Base-by-base conservation (phyloP, 73 alveolate genomes). In the Paramecium tetraurelia region DNA sequence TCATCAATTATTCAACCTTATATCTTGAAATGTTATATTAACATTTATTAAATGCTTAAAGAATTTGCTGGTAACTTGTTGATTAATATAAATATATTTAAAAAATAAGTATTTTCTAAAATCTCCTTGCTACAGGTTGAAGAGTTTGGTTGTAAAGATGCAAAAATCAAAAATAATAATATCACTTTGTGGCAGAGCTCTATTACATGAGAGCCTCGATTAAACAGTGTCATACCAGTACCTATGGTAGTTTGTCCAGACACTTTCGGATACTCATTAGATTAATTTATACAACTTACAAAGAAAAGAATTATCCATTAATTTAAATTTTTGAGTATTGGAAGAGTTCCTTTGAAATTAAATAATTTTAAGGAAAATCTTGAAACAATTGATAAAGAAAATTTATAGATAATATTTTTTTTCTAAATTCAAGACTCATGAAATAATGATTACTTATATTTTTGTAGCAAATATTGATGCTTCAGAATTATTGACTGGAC, bases 221-320 rank as follows among this genome's bases (percentile, higher is more conserved):
- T 93, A 59, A 95, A 96, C 31, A 95, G 97, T 20, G 59, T 94
- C 22, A 94, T 95, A 40, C 95, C 98, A 2, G 95, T 96, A 12
- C 98, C 99, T 18, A 96, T 96, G 59, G 98, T 95, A 84, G 83
- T 93, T 36, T 90, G 95, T 8, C 90, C 92, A 53, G 95, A 89
- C 24, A 94, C 97, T 9, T 53, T 96, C 94, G 89, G 92, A 24
- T 95, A 96, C 12, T 5, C 95, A 20, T 63, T 59, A 27, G 94
- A 92, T 7, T 85, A 84, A n/a, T 80, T 96, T 75, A 89, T 94
- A 68, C 46, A 75, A 5, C 31, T 41, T 88, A 36, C 4, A 40
- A 1, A 6, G 96, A 89, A 6, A 76, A 59, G 44, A 93, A 86
- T 86, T 27, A 27, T 27, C 31, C 31, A 27, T 27, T 27, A 27